A percentile compares a stretch with the other conserved stretches of the same genome.
Conservation (phyloP, 495 filamentous ascomycete species). For the Aspergillus taichungensis region DNA sequence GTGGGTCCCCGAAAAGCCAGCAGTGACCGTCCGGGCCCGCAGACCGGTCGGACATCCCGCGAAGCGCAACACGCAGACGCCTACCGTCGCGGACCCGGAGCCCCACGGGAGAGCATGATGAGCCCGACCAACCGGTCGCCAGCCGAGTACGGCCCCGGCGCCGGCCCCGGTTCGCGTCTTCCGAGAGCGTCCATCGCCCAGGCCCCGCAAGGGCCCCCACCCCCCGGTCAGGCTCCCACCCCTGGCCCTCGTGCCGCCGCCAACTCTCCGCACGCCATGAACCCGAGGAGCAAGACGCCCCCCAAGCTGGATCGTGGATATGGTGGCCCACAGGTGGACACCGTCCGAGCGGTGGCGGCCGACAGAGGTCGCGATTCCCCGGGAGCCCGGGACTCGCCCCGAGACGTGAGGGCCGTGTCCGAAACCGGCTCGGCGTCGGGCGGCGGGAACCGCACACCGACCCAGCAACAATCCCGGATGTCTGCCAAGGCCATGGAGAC, state of each 20-base stretch:
- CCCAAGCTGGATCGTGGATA: constrained; percentile 43
- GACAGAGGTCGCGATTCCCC: constrained; percentile 49
- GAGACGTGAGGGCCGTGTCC: constrained; percentile 25
- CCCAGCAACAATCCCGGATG: constrained; percentile 34
- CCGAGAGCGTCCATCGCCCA: constrained; percentile 63
- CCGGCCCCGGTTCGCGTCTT: constrained; percentile 50
- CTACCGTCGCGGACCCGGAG: constrained; percentile 38
- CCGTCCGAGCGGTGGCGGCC: constrained; percentile 30
- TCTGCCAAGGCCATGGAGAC: constrained; percentile 41
- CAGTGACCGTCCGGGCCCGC: constrained; percentile 25
- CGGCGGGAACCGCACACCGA: constrained; percentile 58
- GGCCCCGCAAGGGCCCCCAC: constrained; percentile 73
- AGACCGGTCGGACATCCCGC: constrained; percentile 44
- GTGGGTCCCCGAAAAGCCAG: constrained; percentile 29
- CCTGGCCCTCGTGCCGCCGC: constrained; percentile 55
- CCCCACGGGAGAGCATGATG: constrained; percentile 47
- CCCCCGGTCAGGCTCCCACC: constrained; percentile 75
- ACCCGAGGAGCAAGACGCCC: constrained; percentile 51
- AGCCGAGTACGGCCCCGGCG: constrained; percentile 21
- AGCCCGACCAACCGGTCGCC: constrained; percentile 28
- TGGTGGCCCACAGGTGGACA: constrained; percentile 43
- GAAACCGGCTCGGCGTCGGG: constrained; percentile 32
- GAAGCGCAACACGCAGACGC: constrained; percentile 55
- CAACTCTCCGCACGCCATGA: constrained; percentile 24
- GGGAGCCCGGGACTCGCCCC: constrained; percentile 39